Percentiles rank a stretch among this genome's conserved stretches.
phyloP scores from a whole-genome alignment of 805 yeast species.

The Saccharomycopsis malanga region DNA sequence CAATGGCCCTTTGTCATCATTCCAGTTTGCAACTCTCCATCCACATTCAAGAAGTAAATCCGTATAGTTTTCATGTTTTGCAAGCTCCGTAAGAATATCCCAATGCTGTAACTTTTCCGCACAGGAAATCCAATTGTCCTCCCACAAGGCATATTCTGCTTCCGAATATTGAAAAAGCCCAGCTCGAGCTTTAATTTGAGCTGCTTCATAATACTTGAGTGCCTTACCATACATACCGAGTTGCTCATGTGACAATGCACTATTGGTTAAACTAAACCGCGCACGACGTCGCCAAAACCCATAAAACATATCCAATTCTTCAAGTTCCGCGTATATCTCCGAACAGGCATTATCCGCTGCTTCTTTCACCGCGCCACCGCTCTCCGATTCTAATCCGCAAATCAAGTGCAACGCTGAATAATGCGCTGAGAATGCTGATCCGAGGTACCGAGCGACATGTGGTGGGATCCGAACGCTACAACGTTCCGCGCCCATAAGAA shows the following conservation, averaged over 20 bases:
- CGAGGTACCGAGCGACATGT: slow-evolving; percentile 82
- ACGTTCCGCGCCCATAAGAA: slow-evolving; percentile 75
- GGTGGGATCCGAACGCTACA: slow-evolving; percentile 85
- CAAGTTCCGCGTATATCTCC: slow-evolving; percentile 79
- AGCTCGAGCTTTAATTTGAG: slow-evolving; percentile 93
- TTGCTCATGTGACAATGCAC: slow-evolving; percentile 91
- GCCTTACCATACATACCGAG: slow-evolving; percentile 94
- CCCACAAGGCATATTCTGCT: slow-evolving; percentile 94
- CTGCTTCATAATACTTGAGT: slow-evolving; percentile 86
- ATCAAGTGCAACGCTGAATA: slow-evolving; percentile 78
- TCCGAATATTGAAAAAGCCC: slow-evolving; percentile 95
- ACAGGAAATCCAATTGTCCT: slow-evolving; percentile 96
- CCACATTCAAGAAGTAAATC: slow-evolving; percentile 96
- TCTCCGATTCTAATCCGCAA: slow-evolving; percentile 45
- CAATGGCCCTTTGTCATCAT: slow-evolving; percentile 84
- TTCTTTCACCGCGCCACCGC: slow-evolving; percentile 42
- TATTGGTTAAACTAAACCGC: slow-evolving; percentile 82
- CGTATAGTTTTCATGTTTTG: slow-evolving; percentile 95
- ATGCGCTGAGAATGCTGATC: slow-evolving; percentile 86
- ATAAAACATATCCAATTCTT: slow-evolving; percentile 94
- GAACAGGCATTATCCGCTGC: slow-evolving; percentile 85
- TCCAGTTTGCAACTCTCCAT: slow-evolving; percentile 99
- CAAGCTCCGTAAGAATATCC: slow-evolving; percentile 94
- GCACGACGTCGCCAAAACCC: slow-evolving; percentile 97
- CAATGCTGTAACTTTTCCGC: slow-evolving; percentile 97